Conservation (phyloP, 2,329 filamentous ascomycete species). For the Scedosporium apiospermum region DNA sequence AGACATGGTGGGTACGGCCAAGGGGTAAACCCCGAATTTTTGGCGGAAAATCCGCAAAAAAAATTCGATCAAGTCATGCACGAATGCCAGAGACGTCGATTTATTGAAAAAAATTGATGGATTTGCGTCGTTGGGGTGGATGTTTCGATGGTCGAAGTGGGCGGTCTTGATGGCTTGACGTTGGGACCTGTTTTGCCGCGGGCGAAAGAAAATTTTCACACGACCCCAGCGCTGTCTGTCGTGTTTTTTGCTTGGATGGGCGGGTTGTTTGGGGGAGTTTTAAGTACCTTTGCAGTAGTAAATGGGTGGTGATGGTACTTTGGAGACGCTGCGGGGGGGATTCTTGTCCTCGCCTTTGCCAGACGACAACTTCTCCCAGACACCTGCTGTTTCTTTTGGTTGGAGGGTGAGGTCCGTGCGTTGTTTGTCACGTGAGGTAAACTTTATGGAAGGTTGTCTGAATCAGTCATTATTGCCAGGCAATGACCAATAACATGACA, state of each 20-base stretch:
- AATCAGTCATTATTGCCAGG: neutral
- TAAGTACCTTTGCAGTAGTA: neutral
- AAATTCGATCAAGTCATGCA: slow-evolving; percentile 57
- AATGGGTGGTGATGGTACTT: slow-evolving; percentile 1
- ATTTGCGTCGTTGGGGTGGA: slow-evolving; percentile 23
- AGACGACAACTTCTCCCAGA: slow-evolving; percentile 4
- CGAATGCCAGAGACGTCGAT: slow-evolving; percentile 42
- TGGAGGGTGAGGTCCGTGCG: slow-evolving; percentile 1
- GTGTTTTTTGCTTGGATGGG: neutral
- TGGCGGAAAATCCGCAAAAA: slow-evolving; percentile 51
- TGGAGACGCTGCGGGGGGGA: neutral
- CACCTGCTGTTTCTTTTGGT: slow-evolving; percentile 7
- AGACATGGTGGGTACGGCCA: slow-evolving; percentile 40
- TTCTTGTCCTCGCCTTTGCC: slow-evolving; percentile 1
- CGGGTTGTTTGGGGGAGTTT: neutral
- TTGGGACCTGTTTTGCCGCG: slow-evolving; percentile 6
- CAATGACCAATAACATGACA: neutral
- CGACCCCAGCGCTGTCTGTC: neutral
- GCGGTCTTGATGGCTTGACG: slow-evolving; percentile 1
- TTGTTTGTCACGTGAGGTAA: neutral
- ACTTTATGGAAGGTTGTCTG: neutral
- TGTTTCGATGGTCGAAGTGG: slow-evolving; percentile 8
- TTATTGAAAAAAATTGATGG: slow-evolving; percentile 40
- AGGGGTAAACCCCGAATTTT: slow-evolving; percentile 18
- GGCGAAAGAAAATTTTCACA: slow-evolving; percentile 8